Evolutionary conservation across 768 basidiomycete genomes (phyloP).

Genomic region (Tulasnella sp.): DNA sequence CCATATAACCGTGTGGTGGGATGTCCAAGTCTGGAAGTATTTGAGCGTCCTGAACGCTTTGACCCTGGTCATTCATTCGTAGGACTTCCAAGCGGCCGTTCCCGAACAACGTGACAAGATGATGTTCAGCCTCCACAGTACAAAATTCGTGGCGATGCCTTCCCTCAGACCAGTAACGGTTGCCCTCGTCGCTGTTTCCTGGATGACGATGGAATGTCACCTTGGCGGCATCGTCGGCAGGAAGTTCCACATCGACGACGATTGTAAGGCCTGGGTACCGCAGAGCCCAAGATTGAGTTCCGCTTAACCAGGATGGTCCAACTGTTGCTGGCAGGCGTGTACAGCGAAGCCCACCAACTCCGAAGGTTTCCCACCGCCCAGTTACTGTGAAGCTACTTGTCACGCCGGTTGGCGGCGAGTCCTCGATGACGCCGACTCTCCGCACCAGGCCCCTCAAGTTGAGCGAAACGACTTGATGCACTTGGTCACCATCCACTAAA

Average conservation of each 20-base stretch:
- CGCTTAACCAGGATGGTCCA: neutral
- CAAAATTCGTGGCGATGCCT: neutral
- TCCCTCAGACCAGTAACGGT: neutral
- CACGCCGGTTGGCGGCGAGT: neutral
- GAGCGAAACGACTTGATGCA: neutral
- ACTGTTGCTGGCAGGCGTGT: neutral
- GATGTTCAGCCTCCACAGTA: neutral
- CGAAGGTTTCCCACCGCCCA: neutral
- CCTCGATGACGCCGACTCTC: neutral
- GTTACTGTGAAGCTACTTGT: neutral
- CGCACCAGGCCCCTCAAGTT: neutral
- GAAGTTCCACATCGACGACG: neutral
- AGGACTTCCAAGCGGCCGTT: neutral
- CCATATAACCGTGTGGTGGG: neutral
- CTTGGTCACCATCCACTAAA: neutral
- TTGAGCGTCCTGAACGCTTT: neutral
- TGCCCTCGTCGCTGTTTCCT: neutral
- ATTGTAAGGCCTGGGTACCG: neutral
- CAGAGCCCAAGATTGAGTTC: neutral
- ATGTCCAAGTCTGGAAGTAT: neutral
- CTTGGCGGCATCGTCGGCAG: neutral
- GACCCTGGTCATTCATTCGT: neutral
- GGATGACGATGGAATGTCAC: neutral
- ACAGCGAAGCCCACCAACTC: neutral
- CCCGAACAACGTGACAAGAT: neutral